Percentiles rank a stretch among this genome's conserved stretches.
These are phyloP conservation scores for Iberis pinnata DNA, from an alignment of 345 rosid genomes.

Conservation along the genomic window DNA sequence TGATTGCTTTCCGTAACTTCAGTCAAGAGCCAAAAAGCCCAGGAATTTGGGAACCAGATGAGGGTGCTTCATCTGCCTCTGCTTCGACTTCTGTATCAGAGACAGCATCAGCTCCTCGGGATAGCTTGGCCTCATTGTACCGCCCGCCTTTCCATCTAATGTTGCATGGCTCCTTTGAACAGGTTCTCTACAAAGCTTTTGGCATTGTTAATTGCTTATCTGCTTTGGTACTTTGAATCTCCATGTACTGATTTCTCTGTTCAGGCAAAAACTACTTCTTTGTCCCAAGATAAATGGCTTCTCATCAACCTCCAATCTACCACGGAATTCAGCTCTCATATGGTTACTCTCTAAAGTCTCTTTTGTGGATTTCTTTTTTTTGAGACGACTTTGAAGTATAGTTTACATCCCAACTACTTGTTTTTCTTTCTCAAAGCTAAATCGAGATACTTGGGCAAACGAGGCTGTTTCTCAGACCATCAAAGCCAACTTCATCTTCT, in stretches of 20 bases:
- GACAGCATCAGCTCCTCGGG: slow-evolving; percentile 42
- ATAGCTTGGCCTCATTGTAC: slow-evolving; percentile 86
- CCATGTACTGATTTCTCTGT: slow-evolving; percentile 11
- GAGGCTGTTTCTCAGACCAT: slow-evolving; percentile 88
- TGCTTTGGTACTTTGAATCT: slow-evolving; percentile 12
- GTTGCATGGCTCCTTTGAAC: slow-evolving; percentile 86
- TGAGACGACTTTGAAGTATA: no score
- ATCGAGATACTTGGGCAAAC: slow-evolving; percentile 98
- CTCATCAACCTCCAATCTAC: slow-evolving; percentile 87
- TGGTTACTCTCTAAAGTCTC: slow-evolving; percentile 27
- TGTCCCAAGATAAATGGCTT: slow-evolving; percentile 88
- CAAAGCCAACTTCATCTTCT: slow-evolving; percentile 82
- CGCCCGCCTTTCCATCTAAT: slow-evolving; percentile 90
- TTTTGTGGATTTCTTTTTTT: not conserved
- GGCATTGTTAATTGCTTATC: not conserved
- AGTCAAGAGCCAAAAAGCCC: slow-evolving; percentile 79
- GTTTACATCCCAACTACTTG: slow-evolving; percentile 10
- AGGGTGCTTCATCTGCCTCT: slow-evolving; percentile 38
- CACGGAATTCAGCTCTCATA: slow-evolving; percentile 91
- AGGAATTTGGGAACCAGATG: slow-evolving; percentile 53
- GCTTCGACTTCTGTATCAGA: slow-evolving; percentile 25
- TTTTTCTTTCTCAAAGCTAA: slow-evolving; percentile 58
- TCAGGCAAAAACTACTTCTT: slow-evolving; percentile 76
- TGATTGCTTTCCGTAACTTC: slow-evolving; percentile 87
- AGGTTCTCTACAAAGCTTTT: slow-evolving; percentile 36